Base-by-base conservation (phyloP, 2,329 filamentous ascomycete genomes). In the Paecilomyces sp. region DNA sequence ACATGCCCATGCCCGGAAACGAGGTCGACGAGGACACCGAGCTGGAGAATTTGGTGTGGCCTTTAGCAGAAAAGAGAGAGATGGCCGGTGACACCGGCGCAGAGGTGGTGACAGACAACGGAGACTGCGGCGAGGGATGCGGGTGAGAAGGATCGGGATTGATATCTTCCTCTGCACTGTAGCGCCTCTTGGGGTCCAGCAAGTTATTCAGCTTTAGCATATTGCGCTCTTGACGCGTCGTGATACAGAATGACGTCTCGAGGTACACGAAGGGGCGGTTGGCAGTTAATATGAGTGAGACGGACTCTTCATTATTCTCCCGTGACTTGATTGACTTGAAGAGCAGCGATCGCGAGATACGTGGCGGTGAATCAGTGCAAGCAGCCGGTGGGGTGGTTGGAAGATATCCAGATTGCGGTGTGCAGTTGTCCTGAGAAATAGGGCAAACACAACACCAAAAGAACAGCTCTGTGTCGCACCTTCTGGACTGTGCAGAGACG, bases 11-110 rank as follows among this genome's bases (percentile, higher is more conserved):
- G 56, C 77, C 82, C 60, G 81, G 87, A 61, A 81, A 88, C 58
- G 81, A 87, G 63, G 81, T 78, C 8, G 90, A 81, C 4, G 92
- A 96, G 1, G 92, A 96, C 30, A 83, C 82, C 0, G 91, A 94
- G 76, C 90, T 93, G 13, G 75, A 77, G 58, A 75, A 71, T 56
- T 73, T 74, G 57, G 68, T 72, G 58, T 77, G 75, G 34, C 72
- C 68, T 60, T 68, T 70, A 11, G 69, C 63, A 6, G 75, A 77
- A 62, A 77, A 77, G 28, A 76, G 65, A n/a, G 75, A 77, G 15
- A 72, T 58, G 1, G 70, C 72, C 24, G 75, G 75, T 18, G 75
- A 77, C 22, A 70, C 73, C 5, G 75, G 72, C 15, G 71, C 71
- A 22, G 75, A 76, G 13, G 73, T 71, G 60, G 69, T 64, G 55